phyloP scores from a whole-genome alignment of 352 stramenopile genomes.

The Pythium brachiatum region DNA sequence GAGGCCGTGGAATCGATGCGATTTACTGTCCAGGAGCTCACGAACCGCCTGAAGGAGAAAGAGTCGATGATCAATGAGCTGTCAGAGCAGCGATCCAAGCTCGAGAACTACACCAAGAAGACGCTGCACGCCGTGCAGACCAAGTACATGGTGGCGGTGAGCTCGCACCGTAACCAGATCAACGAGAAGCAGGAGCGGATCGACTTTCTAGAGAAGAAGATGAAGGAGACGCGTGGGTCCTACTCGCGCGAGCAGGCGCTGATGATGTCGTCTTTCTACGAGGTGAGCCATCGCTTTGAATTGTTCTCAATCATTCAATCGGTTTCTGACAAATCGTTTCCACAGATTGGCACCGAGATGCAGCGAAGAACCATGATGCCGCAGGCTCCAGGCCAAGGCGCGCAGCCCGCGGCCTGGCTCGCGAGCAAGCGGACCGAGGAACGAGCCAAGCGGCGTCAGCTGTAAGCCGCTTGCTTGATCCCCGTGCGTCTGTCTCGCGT shows the following conservation, averaged over 20 bases:
- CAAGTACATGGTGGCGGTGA: constrained; percentile 90
- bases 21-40: constrained; percentile 76
- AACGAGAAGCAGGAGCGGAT: constrained; percentile 84
- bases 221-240: constrained; percentile 74
- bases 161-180: constrained; percentile 86
- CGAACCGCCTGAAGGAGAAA: constrained; percentile 86
- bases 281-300: constrained; percentile 38
- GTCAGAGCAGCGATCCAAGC: constrained; percentile 79
- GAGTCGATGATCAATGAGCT: constrained; percentile 88
- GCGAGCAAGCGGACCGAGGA: constrained; percentile 83
- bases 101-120: constrained; percentile 91
- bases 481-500: background rate
- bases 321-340: background rate
- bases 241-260: constrained; percentile 84
- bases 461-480: constrained; percentile 32
- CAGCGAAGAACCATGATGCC: constrained; percentile 87
- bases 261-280: constrained; percentile 89
- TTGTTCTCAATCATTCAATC: background rate
- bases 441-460: constrained; percentile 72
- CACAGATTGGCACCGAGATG: constrained; percentile 87
- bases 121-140: constrained; percentile 88
- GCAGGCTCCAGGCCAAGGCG: constrained; percentile 45
- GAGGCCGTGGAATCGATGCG: constrained; percentile 75
- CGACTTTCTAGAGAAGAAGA: constrained; percentile 84
- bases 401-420: constrained; percentile 69